A percentile compares a stretch with the other conserved stretches of the same genome.
Conservation (phyloP, 164 flowering plant species). For the Stephania yunnanensis region DNA sequence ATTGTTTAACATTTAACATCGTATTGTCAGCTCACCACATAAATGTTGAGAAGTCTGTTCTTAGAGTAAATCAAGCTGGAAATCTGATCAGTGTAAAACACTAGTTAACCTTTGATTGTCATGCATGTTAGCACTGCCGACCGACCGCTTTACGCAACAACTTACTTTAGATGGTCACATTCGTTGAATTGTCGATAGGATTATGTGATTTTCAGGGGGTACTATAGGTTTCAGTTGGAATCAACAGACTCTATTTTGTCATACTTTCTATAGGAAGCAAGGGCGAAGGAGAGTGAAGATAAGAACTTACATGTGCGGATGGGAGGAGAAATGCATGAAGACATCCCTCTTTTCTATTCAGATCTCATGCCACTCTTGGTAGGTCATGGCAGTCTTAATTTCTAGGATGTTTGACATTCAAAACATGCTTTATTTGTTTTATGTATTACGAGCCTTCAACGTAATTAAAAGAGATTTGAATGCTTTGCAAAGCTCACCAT, state of each 20-base stretch:
- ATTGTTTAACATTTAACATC: too few relatives aligned
- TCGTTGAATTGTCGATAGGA: neutral
- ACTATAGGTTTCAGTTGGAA: too few relatives aligned
- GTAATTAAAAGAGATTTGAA: too few relatives aligned
- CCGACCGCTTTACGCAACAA: too few relatives aligned
- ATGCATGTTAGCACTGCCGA: too few relatives aligned
- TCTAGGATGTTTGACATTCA: neutral
- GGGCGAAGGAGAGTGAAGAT: constrained; percentile 82
- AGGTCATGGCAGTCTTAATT: constrained; percentile 28
- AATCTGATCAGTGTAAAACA: neutral
- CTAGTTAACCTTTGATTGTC: neutral
- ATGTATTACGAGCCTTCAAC: too few relatives aligned
- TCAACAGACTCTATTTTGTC: too few relatives aligned
- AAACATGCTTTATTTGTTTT: neutral
- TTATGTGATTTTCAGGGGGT: too few relatives aligned
- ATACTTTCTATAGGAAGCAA: constrained; percentile 41
- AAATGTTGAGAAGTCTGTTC: neutral
- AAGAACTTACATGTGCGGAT: constrained; percentile 18
- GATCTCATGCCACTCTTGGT: constrained; percentile 98
- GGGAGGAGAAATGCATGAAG: constrained; percentile 33
- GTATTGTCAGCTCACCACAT: too few relatives aligned
- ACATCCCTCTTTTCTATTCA: constrained; percentile 78
- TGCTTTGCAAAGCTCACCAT: too few relatives aligned
- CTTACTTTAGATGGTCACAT: neutral
- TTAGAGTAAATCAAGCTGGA: neutral